Evolutionary conservation across 495 filamentous ascomycete genomes (phyloP).

Genomic region (Pyrenula aspistea): DNA sequence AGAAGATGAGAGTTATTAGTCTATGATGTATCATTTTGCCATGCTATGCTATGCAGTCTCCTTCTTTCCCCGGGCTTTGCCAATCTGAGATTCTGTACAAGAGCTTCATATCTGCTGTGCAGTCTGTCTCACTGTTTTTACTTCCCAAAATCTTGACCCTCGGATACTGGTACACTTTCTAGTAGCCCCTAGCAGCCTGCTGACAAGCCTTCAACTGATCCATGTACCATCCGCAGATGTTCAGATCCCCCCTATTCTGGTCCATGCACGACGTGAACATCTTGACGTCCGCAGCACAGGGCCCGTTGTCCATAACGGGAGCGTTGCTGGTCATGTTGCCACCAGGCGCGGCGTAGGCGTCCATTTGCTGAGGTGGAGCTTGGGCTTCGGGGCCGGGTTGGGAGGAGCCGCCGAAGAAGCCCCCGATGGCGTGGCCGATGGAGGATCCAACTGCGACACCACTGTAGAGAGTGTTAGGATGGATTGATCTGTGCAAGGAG

Average conservation of each 20-base stretch:
- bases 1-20: no score
- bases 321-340: constrained; percentile 5
- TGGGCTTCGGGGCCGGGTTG: constrained; percentile 36
- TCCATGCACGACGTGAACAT: constrained; percentile 93
- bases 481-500: neutral
- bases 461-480: constrained; percentile 27
- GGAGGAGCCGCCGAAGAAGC: constrained; percentile 62
- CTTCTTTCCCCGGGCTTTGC: no score
- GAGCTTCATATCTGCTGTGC: no score
- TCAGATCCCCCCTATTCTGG: constrained; percentile 83
- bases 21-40: no score
- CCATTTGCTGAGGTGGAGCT: constrained; percentile 37
- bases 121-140: no score
- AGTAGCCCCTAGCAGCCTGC: neutral
- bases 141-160: no score
- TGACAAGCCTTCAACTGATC: constrained; percentile 55
- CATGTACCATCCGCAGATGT: constrained; percentile 94
- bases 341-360: constrained; percentile 18
- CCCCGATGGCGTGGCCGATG: constrained; percentile 88
- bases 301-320: constrained; percentile 33
- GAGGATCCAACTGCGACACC: constrained; percentile 92
- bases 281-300: constrained; percentile 70
- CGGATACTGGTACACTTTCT: no score
- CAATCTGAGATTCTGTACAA: no score
- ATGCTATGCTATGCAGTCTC: no score